Base-by-base conservation (phyloP, 345 rosid species). In the Anacardium occidentale region DNA sequence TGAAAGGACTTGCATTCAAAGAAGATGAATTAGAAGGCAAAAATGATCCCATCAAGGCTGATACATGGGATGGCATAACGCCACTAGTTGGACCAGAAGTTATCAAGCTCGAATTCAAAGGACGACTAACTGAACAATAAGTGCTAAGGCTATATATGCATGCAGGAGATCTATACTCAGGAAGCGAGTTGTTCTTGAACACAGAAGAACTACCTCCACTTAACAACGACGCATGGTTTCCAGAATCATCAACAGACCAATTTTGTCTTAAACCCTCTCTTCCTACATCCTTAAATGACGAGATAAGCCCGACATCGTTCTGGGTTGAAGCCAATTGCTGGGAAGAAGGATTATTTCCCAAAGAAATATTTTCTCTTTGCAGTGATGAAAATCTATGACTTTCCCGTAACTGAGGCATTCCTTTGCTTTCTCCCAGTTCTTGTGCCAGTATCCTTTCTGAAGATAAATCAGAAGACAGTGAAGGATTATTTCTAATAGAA, bases 101-200 rank as follows among this genome's bases (percentile, higher is more conserved):
- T 52, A 69, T 80, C 11, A 76, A 32, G 45, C 61, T 74, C 62
- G 77, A 29, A 34, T 51, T 52, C 58, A 72, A 44, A 34, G 53
- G 11, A 50, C 47, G 66, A 17, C 61, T 56, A 8, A 51, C 57
- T 0, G 57, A 60, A 22, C 69, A 29, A 71, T 25, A 60, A 75
- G 44, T 48, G 15, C 59, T 61, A 12, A 15, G 54, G 52, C 62
- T 24, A 54, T 29, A 74, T 37, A 54, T 69, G 59, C 64, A 60
- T 58, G 80, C 69, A 74, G 81, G 78, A 74, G 82, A 72, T 79
- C 74, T 76, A 76, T 40, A 74, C 26, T 82, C 84, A 55, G 85
- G 89, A 78, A 78, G 77, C 56, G 84, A 80, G 74, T 71, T 70
- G 26, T 79, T 82, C 70, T 82, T 79, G 48, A 82, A 44, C 37